Percentiles rank a stretch among this genome's conserved stretches.
These are phyloP conservation scores for Cercospora sesami DNA, from an alignment of 2,329 filamentous ascomycete species.

Conservation along the genomic window DNA sequence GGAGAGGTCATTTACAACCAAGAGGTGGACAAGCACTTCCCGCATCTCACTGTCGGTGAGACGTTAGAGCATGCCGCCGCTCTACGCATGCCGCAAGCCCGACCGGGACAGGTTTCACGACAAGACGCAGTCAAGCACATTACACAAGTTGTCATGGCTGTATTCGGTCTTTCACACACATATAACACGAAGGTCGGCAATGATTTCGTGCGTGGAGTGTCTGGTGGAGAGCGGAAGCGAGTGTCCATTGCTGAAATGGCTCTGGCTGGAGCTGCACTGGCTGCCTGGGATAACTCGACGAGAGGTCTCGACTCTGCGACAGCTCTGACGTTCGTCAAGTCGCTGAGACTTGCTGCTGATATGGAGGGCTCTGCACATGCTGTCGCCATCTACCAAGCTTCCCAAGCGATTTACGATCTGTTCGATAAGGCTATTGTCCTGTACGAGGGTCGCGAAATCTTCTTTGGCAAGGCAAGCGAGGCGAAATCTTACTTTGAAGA, in stretches of 20 bases:
- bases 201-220: slow-evolving; percentile 62
- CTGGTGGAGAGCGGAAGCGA: slow-evolving; percentile 56
- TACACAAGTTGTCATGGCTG: slow-evolving; percentile 54
- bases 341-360: slow-evolving; percentile 53
- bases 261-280: slow-evolving; percentile 43
- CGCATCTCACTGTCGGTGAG: slow-evolving; percentile 58
- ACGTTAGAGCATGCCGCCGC: slow-evolving; percentile 59
- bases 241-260: slow-evolving; percentile 60
- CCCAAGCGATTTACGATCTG: slow-evolving; percentile 57
- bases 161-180: slow-evolving; percentile 58
- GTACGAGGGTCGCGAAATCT: slow-evolving; percentile 77
- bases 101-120: slow-evolving; percentile 41
- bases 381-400: slow-evolving; percentile 60
- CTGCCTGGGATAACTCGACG: slow-evolving; percentile 51
- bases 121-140: slow-evolving; percentile 50
- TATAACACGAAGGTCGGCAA: slow-evolving; percentile 57
- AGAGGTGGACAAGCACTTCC: slow-evolving; percentile 56
- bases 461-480: slow-evolving; percentile 62
- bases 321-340: slow-evolving; percentile 59
- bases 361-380: slow-evolving; percentile 52
- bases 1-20: slow-evolving; percentile 50
- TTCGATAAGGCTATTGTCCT: slow-evolving; percentile 76
- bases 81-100: slow-evolving; percentile 51
- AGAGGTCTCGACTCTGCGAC: slow-evolving; percentile 58
- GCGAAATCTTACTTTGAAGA: slow-evolving; percentile 67